These are phyloP conservation scores for Rauvolfia tetraphylla DNA, from an alignment of 257 asterid species.

Conservation along the genomic window DNA sequence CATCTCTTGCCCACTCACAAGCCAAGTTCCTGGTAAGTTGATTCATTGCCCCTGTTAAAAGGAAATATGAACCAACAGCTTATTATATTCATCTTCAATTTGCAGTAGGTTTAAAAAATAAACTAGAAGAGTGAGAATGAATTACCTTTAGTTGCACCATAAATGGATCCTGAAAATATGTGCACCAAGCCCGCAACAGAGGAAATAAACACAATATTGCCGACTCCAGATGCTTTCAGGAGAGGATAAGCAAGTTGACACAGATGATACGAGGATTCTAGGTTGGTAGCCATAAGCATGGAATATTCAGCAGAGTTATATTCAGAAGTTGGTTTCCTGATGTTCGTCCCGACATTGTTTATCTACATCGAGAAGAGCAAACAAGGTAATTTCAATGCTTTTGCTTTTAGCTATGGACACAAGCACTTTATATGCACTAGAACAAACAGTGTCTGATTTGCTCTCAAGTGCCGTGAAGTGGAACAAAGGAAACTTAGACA, in stretches of 20 bases:
- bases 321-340: constrained; percentile 77
- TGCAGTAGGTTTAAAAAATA: background rate
- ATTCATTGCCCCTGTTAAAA: constrained; percentile 75
- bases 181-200: constrained; percentile 81
- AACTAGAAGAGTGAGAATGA: constrained; percentile 1
- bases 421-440: background rate
- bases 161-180: constrained; percentile 65
- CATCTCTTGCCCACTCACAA: constrained; percentile 96
- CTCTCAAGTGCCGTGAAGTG: background rate
- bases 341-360: constrained; percentile 89
- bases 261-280: constrained; percentile 81
- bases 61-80: constrained; percentile 9
- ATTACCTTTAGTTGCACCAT: constrained; percentile 89
- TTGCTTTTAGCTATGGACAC: background rate
- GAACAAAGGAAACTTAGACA: background rate
- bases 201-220: constrained; percentile 77
- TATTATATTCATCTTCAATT: constrained; percentile 9
- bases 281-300: constrained; percentile 65
- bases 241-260: constrained; percentile 84
- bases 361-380: constrained; percentile 37
- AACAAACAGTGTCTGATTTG: background rate
- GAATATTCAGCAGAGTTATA: constrained; percentile 79
- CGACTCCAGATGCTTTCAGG: constrained; percentile 74
- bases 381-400: background rate
- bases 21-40: constrained; percentile 89